Percentiles rank a stretch among this genome's conserved stretches.
phyloP scores from a whole-genome alignment of 305 asterid genomes.

The Solanum hybrid region DNA sequence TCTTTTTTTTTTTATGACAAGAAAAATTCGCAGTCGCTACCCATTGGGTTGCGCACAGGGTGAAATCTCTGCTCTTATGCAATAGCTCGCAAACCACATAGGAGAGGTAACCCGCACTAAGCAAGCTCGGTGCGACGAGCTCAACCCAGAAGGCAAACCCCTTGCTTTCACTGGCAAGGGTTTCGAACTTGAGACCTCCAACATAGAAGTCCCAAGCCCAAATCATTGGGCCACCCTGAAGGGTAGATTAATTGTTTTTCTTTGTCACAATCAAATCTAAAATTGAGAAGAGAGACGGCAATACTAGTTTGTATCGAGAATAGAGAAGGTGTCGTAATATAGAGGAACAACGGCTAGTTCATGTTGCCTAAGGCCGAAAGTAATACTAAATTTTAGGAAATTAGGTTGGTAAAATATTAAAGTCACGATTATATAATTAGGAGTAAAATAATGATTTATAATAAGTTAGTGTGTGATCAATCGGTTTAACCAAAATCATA shows the following conservation, averaged over 20 bases:
- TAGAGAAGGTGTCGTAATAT: not conserved
- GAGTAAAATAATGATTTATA: not conserved
- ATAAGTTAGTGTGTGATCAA: not conserved
- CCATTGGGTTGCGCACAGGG: too few relatives aligned
- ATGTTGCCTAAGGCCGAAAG: not conserved
- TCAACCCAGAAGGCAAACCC: too few relatives aligned
- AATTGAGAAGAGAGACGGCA: not conserved
- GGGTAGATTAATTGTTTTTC: not conserved
- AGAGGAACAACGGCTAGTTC: not conserved
- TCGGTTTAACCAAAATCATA: not conserved
- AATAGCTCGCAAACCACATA: too few relatives aligned
- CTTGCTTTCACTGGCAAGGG: too few relatives aligned
- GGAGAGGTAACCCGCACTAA: too few relatives aligned
- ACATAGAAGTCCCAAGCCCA: too few relatives aligned
- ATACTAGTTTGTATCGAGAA: too few relatives aligned
- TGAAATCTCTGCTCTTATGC: too few relatives aligned
- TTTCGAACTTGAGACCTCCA: too few relatives aligned
- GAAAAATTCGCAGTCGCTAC: rapidly evolving
- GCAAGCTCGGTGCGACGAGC: too few relatives aligned
- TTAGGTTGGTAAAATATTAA: not conserved
- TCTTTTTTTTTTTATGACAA: not conserved
- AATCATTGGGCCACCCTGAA: too few relatives aligned
- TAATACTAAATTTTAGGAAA: not conserved
- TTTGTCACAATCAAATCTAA: not conserved
- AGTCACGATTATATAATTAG: not conserved